A percentile compares a stretch with the other conserved stretches of the same genome.
Conservation (phyloP, 208 protist genomes). For the Tritrichomonas musculus region DNA sequence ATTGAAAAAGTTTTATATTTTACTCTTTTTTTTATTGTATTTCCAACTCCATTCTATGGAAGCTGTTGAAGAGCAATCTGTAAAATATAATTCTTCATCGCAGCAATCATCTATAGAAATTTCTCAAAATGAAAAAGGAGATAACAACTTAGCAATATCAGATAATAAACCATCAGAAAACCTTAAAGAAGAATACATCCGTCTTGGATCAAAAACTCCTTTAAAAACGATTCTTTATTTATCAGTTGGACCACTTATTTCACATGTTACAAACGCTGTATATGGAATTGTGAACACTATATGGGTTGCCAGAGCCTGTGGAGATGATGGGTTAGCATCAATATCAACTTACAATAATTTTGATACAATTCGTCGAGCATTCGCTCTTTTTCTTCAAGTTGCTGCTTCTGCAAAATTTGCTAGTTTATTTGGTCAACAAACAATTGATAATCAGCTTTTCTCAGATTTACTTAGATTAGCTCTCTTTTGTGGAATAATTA, state of each 20-base stretch:
- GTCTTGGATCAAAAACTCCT: neutral
- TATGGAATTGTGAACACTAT: neutral
- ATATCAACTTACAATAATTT: slow-evolving; percentile 7
- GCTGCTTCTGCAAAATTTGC: neutral
- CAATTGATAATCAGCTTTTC: neutral
- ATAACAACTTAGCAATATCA: too few relatives aligned
- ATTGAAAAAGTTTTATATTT: too few relatives aligned
- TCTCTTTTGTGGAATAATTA: neutral
- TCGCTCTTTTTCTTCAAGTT: neutral
- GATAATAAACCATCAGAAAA: too few relatives aligned
- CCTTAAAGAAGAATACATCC: neutral
- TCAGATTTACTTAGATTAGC: neutral
- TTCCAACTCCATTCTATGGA: too few relatives aligned
- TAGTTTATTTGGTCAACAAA: neutral
- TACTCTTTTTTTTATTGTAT: too few relatives aligned
- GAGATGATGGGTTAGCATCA: neutral
- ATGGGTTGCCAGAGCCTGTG: neutral
- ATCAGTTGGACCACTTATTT: neutral
- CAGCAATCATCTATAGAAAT: too few relatives aligned
- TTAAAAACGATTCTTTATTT: neutral
- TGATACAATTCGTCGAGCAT: neutral
- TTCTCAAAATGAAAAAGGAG: too few relatives aligned
- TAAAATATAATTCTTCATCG: too few relatives aligned
- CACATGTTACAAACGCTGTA: neutral
- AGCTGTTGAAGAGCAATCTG: too few relatives aligned